phyloP scores from a whole-genome alignment of 2,329 filamentous ascomycete genomes.

The Sporothrix pseudoabietina region DNA sequence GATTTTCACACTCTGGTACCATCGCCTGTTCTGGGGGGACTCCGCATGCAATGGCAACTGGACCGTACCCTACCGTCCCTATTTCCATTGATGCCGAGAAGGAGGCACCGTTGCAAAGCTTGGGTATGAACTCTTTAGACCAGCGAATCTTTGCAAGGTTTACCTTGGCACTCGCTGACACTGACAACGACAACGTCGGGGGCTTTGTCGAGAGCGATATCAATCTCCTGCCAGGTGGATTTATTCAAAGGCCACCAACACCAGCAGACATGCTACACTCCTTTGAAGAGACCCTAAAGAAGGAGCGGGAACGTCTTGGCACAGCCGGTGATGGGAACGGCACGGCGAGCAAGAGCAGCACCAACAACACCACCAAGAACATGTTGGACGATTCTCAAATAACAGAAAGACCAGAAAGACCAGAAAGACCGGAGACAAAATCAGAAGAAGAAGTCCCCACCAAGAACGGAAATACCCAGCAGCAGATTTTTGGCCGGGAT shows the following conservation, averaged over 20 bases:
- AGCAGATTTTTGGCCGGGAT: not conserved
- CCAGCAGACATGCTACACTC: constrained; percentile 15
- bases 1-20: not conserved
- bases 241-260: constrained; percentile 23
- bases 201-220: not conserved
- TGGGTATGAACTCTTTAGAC: not conserved
- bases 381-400: not conserved
- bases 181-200: not conserved
- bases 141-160: not conserved
- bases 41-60: constrained; percentile 6
- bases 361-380: not conserved
- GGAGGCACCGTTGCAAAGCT: not conserved
- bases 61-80: not conserved
- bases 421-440: not conserved
- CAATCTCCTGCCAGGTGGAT: not conserved
- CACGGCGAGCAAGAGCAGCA: not conserved
- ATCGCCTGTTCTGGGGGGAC: not conserved
- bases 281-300: not conserved
- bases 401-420: no score
- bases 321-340: not conserved
- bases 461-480: not conserved
- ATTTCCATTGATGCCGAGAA: not conserved
- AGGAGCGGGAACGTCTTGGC: not conserved
- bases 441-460: not conserved
- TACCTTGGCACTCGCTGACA: not conserved